Conservation (phyloP, 192 early-diverging fungal species). For the Thamnidium elegans region DNA sequence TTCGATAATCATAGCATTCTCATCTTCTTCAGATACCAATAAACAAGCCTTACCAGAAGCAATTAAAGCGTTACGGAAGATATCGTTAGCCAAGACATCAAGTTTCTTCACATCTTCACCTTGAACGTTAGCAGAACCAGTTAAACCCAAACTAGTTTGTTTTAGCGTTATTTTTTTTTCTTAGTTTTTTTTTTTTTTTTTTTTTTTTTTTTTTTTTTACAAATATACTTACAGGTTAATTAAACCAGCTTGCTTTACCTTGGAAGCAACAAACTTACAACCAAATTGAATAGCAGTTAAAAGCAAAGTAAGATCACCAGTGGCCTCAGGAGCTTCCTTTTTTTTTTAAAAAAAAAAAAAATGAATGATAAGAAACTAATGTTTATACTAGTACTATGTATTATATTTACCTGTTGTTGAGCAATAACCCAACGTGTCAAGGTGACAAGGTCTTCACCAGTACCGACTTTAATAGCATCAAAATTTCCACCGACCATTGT, state of each 20-base stretch:
- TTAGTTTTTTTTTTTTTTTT: too few species aligned
- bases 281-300: constrained; percentile 88
- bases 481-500: constrained; percentile 17
- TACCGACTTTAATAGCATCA: constrained; percentile 36
- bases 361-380: too few species aligned
- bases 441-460: constrained; percentile 85
- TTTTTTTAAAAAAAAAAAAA: too few species aligned
- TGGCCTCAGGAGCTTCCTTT: constrained; percentile 62
- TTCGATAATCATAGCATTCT: constrained; percentile 88
- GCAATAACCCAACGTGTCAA: constrained; percentile 90
- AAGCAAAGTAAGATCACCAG: constrained; percentile 91
- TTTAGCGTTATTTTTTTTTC: not conserved
- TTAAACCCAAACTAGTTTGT: constrained; percentile 71
- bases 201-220: not conserved
- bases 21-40: constrained; percentile 96
- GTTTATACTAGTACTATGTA: too few species aligned
- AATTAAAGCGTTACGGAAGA: constrained; percentile 93
- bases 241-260: constrained; percentile 93
- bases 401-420: constrained; percentile 84
- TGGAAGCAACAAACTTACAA: constrained; percentile 97
- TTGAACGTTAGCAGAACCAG: constrained; percentile 85
- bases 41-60: constrained; percentile 88
- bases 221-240: constrained; percentile 88
- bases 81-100: constrained; percentile 96
- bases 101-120: constrained; percentile 96